phyloP scores from a whole-genome alignment of 139 green algal species.

The Micromonas commoda region DNA sequence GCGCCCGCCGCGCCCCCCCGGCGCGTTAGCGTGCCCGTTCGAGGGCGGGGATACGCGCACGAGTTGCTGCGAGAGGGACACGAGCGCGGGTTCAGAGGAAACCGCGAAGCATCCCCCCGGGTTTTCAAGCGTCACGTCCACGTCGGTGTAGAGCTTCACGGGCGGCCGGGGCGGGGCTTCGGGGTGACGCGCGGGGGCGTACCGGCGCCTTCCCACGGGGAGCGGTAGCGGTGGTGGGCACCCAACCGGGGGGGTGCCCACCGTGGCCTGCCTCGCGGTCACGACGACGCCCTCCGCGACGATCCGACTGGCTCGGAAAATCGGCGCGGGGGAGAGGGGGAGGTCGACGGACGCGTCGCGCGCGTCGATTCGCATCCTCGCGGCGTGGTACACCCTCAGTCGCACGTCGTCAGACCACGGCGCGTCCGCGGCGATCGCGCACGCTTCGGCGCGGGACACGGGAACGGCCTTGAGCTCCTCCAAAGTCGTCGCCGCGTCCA shows the following conservation, averaged over 20 bases:
- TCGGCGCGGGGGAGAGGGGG: neutral
- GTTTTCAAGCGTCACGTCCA: neutral
- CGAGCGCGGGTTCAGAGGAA: neutral
- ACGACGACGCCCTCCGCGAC: neutral
- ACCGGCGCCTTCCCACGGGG: neutral
- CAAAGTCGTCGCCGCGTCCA: no score
- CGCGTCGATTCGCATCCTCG: neutral
- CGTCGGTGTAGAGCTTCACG: neutral
- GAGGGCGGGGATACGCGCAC: neutral
- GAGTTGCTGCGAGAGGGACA: neutral
- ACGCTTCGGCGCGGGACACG: neutral
- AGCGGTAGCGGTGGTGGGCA: neutral
- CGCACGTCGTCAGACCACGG: neutral
- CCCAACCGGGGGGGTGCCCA: neutral
- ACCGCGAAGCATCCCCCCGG: neutral
- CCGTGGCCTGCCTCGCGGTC: neutral
- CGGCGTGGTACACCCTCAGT: neutral
- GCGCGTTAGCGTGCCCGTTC: neutral
- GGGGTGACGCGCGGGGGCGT: neutral
- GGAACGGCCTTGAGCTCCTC: no score
- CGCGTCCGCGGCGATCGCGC: neutral
- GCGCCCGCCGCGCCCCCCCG: neutral
- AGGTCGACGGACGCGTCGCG: neutral
- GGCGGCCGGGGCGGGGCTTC: neutral
- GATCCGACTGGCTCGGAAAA: neutral